These are phyloP conservation scores for Scopulariopsis brevicaulis DNA, from an alignment of 2,329 filamentous ascomycete species.

Conservation along the genomic window DNA sequence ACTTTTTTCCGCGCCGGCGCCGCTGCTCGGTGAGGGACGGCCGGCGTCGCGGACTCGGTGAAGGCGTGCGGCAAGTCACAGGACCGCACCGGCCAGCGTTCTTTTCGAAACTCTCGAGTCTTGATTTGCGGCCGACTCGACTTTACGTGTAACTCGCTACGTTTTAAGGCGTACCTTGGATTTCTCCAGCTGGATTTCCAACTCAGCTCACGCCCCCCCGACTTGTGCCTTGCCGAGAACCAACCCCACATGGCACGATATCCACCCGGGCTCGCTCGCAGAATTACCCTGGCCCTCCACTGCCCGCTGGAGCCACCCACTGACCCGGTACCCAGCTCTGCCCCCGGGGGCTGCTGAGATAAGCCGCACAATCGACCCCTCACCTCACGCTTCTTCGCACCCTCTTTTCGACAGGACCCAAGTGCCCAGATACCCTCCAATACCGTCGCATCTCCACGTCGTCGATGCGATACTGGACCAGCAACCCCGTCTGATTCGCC, in stretches of 20 bases:
- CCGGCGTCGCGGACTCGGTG: too few species aligned
- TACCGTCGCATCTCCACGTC: neutral
- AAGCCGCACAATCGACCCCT: constrained; percentile 2
- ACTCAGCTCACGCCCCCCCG: neutral
- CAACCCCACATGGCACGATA: neutral
- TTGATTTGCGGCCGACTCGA: neutral
- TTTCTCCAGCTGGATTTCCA: neutral
- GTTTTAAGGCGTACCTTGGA: neutral
- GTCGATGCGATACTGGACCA: neutral
- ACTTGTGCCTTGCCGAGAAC: neutral
- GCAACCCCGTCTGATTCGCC: neutral
- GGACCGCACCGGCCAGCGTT: neutral
- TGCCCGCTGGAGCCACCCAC: neutral
- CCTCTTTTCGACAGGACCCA: neutral
- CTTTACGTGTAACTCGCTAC: neutral
- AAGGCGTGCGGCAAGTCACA: neutral
- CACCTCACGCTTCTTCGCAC: neutral
- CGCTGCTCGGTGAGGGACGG: too few species aligned
- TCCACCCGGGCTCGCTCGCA: neutral
- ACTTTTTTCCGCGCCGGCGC: too few species aligned
- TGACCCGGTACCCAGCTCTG: neutral
- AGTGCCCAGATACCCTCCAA: neutral
- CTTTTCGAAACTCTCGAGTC: neutral
- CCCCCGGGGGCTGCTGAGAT: constrained; percentile 2
- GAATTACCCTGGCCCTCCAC: neutral